Conservation (phyloP, 495 filamentous ascomycete species). For the Neurospora terricola region DNA sequence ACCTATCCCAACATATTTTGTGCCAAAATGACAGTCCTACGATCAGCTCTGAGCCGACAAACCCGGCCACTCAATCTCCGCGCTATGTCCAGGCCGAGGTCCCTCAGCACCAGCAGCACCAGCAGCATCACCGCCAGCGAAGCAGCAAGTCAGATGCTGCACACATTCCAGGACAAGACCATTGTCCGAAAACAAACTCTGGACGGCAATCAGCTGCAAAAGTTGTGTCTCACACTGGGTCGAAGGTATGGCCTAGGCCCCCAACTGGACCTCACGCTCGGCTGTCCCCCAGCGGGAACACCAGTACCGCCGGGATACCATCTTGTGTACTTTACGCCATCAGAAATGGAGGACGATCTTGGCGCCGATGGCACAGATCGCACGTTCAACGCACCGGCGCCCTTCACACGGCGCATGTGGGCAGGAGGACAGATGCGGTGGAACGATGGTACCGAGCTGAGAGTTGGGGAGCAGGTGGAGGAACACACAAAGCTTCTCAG, state of each 20-base stretch:
- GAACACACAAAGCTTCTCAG: conserved; percentile 47
- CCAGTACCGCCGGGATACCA: conserved; percentile 49
- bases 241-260: conserved; percentile 23
- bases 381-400: conserved; percentile 45
- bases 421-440: conserved; percentile 52
- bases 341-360: conserved; percentile 39
- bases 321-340: conserved; percentile 51
- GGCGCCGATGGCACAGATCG: conserved; percentile 52
- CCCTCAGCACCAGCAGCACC: background rate
- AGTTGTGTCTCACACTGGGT: conserved; percentile 44
- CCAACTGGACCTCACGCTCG: conserved; percentile 13
- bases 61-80: background rate
- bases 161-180: conserved; percentile 1
- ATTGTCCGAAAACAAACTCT: conserved; percentile 36
- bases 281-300: conserved; percentile 24
- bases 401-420: conserved; percentile 62
- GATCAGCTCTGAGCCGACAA: background rate
- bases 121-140: conserved; percentile 1
- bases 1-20: background rate
- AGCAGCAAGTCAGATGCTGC: conserved; percentile 4
- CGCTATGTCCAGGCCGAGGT: background rate
- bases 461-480: conserved; percentile 42
- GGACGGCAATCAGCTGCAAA: conserved; percentile 49
- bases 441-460: conserved; percentile 7
- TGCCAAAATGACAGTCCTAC: background rate